phyloP scores from a whole-genome alignment of 768 basidiomycete species.

The Leccinum aurantiacum region DNA sequence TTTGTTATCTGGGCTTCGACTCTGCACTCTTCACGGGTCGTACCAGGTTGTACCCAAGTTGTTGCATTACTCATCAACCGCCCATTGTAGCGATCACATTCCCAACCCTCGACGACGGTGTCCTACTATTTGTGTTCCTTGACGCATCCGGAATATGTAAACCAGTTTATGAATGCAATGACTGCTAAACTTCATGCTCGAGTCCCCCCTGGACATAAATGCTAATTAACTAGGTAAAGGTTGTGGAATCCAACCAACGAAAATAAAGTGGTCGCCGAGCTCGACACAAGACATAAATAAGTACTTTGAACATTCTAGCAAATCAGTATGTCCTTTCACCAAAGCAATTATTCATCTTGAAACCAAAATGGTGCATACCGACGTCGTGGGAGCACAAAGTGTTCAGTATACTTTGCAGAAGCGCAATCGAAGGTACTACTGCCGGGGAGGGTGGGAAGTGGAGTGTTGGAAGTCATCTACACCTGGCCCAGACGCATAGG shows the following conservation, averaged over 20 bases:
- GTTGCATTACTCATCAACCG: constrained; percentile 26
- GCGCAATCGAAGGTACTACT: constrained; percentile 6
- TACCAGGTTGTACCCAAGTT: constrained; percentile 14
- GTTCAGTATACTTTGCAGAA: constrained; percentile 4
- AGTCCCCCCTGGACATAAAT: background rate
- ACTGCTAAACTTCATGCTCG: background rate
- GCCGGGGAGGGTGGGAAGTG: constrained; percentile 9
- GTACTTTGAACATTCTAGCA: constrained; percentile 5
- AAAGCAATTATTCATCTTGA: background rate
- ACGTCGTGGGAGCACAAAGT: background rate
- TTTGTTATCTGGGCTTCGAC: constrained; percentile 9
- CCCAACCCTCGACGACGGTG: constrained; percentile 7
- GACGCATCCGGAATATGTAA: constrained; percentile 4
- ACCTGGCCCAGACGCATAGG: constrained; percentile 15
- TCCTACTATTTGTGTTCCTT: constrained; percentile 7
- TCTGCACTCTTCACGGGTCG: constrained; percentile 4
- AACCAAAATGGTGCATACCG: background rate
- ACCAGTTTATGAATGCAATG: constrained; percentile 12
- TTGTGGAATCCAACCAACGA: constrained; percentile 2
- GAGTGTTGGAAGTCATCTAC: constrained; percentile 5
- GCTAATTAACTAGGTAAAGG: background rate
- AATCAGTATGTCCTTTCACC: background rate
- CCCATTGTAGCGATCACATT: constrained; percentile 21
- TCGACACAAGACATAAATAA: constrained; percentile 10
- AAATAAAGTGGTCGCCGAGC: constrained; percentile 5